Base-by-base conservation (phyloP, 1,284 basidiomycete species). In the Cutaneotrichosporon dermatis region DNA sequence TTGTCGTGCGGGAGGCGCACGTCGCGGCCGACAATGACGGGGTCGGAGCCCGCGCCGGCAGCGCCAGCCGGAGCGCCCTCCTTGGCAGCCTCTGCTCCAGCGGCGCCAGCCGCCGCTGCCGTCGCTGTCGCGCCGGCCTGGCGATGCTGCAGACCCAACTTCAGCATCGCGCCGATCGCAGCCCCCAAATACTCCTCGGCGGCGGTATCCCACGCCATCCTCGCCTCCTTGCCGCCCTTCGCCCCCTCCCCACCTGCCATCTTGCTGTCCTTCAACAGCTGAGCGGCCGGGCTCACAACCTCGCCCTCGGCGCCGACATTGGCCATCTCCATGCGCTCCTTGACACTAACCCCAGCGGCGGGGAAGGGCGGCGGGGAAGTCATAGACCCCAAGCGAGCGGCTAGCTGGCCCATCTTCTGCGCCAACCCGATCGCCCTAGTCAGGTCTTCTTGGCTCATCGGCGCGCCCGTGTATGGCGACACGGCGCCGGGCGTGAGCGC, bases 391-490 rank as follows among this genome's bases (percentile, higher is more conserved):
- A 68, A 51, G 35, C 56, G 49, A 9, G 64, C 55, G 1, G 67
- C 65, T 7, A 70, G 52, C 43, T 58, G 55, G 35, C 69, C 69
- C 16, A 70, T 59, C 39, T 70, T 70, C 60, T 70, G 75, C 37
- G 67, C 59, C 3, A 76, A 58, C 0, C 71, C 76, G 41, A 79
- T 78, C 4, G 70, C 71, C 11, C 77, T 69, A 9, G 69, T 61
- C 49, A 68, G 64, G 43, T 79, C 77, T 46, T 66, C 60, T 10
- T 66, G 55, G 11, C 57, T 65, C 33, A 73, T 45, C 44, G 15
- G 15, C 49, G 34, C 61, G 52, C 12, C 46, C 48, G 66, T 66
- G 59, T 13, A 53, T 34, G 35, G 54, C 42, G 16, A 53, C 25
- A 8, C 42, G 9, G 13, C 58, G 6, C 34, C 57, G 49, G 51